Conservation (phyloP, 257 asterid species). For the Plantago major region DNA sequence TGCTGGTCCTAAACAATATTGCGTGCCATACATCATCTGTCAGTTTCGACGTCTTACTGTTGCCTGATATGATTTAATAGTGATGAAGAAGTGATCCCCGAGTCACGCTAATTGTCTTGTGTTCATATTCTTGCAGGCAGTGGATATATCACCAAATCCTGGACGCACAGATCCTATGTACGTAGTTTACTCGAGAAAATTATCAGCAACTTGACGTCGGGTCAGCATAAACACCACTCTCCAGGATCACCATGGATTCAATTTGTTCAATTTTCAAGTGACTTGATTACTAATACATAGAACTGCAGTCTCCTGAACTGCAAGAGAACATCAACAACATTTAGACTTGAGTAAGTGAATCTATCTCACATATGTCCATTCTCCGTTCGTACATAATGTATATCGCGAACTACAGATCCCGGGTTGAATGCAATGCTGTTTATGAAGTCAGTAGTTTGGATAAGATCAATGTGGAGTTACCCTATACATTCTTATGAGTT, state of each 20-base stretch:
- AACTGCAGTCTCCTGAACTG: neutral
- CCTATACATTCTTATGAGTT: too few species aligned
- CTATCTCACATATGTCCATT: neutral
- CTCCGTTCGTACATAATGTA: too few species aligned
- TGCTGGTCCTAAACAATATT: neutral
- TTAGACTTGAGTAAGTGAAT: neutral
- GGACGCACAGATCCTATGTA: slow-evolving; percentile 92
- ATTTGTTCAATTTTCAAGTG: slow-evolving; percentile 3
- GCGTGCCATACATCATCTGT: neutral
- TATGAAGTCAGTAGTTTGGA: too few species aligned
- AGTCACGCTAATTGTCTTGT: neutral
- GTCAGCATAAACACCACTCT: neutral
- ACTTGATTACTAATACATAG: neutral
- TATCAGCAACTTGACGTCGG: slow-evolving; percentile 43
- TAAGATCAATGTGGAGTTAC: too few species aligned
- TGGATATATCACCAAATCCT: slow-evolving; percentile 87
- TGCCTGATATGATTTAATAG: too few species aligned
- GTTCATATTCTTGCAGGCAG: slow-evolving; percentile 42
- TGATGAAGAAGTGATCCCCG: neutral
- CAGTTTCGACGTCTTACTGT: too few species aligned
- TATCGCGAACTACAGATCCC: too few species aligned
- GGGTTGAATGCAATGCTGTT: too few species aligned
- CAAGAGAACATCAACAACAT: neutral
- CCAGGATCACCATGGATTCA: slow-evolving; percentile 1
- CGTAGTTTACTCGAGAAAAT: slow-evolving; percentile 71